Conservation (phyloP, 2,329 filamentous ascomycete species). For the Amauroascus niger region DNA sequence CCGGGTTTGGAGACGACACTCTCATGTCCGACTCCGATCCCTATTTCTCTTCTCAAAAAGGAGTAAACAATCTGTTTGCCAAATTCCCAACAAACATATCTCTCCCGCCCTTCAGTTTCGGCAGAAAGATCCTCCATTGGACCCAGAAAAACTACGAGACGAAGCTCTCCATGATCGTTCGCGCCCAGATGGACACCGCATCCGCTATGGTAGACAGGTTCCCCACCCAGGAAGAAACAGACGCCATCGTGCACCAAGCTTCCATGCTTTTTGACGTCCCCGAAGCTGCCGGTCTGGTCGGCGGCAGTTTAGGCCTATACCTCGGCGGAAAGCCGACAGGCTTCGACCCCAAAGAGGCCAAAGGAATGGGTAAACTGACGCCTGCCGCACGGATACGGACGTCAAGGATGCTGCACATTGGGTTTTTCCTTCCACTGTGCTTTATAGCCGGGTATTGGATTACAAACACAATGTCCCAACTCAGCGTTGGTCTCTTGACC, state of each 20-base stretch:
- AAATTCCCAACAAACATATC: slow-evolving; percentile 21
- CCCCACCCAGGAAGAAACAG: slow-evolving; percentile 23
- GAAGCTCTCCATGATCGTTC: slow-evolving; percentile 10
- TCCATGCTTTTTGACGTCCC: slow-evolving; percentile 2
- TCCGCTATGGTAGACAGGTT: slow-evolving; percentile 21
- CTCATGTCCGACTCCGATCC: slow-evolving; percentile 12
- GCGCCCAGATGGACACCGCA: slow-evolving; percentile 19
- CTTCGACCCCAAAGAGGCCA: neutral
- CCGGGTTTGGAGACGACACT: slow-evolving; percentile 8
- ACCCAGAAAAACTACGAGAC: slow-evolving; percentile 19
- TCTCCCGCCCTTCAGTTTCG: slow-evolving; percentile 22
- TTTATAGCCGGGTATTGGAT: slow-evolving; percentile 2
- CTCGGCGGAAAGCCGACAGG: neutral
- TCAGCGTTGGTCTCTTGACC: neutral
- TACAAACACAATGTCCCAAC: neutral
- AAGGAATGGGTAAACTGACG: neutral
- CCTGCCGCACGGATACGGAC: neutral
- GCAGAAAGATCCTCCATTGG: slow-evolving; percentile 24
- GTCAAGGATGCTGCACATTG: neutral
- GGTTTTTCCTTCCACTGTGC: neutral
- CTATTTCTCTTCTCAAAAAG: slow-evolving; percentile 8
- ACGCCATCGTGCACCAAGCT: neutral
- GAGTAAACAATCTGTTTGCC: slow-evolving; percentile 13
- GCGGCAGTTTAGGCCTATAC: neutral
- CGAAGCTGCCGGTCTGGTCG: neutral